Evolutionary conservation across 805 yeast genomes (phyloP).

Genomic region (Candida easanensis): DNA sequence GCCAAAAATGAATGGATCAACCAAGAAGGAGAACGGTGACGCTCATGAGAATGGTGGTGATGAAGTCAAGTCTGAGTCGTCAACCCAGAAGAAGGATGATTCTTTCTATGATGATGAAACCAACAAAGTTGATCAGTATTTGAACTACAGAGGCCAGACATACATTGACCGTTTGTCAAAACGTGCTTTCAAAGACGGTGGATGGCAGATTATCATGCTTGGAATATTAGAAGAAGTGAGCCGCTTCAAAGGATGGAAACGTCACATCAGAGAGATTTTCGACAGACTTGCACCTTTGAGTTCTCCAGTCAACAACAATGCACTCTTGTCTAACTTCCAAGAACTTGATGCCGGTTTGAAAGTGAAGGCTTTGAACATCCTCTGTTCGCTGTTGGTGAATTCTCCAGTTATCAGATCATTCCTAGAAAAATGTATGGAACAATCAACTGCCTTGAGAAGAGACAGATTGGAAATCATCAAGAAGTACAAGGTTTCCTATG

Average conservation of each 20-base stretch:
- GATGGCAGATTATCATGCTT: constrained; percentile 76
- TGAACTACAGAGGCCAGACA: constrained; percentile 55
- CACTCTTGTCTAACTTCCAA: constrained; percentile 55
- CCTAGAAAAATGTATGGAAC: constrained; percentile 69
- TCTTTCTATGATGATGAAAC: constrained; percentile 18
- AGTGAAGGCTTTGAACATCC: constrained; percentile 53
- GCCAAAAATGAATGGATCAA: not conserved
- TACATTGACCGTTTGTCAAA: constrained; percentile 81
- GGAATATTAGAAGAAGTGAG: constrained; percentile 68
- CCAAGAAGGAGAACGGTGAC: constrained; percentile 1
- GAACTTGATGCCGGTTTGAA: constrained; percentile 52
- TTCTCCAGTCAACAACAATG: constrained; percentile 44
- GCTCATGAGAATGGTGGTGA: not conserved
- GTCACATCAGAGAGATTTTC: constrained; percentile 48
- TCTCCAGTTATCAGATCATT: constrained; percentile 57
- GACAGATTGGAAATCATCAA: constrained; percentile 63
- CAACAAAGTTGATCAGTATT: constrained; percentile 32
- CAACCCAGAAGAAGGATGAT: constrained; percentile 17
- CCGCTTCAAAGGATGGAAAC: constrained; percentile 51
- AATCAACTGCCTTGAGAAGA: constrained; percentile 57
- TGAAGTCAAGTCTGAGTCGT: constrained; percentile 18
- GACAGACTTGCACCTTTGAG: constrained; percentile 56
- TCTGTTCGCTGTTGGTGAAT: constrained; percentile 60
- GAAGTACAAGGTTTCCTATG: constrained; percentile 53
- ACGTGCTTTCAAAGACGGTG: constrained; percentile 77